phyloP scores from a whole-genome alignment of 768 basidiomycete genomes.

The Phylloporus sp. region DNA sequence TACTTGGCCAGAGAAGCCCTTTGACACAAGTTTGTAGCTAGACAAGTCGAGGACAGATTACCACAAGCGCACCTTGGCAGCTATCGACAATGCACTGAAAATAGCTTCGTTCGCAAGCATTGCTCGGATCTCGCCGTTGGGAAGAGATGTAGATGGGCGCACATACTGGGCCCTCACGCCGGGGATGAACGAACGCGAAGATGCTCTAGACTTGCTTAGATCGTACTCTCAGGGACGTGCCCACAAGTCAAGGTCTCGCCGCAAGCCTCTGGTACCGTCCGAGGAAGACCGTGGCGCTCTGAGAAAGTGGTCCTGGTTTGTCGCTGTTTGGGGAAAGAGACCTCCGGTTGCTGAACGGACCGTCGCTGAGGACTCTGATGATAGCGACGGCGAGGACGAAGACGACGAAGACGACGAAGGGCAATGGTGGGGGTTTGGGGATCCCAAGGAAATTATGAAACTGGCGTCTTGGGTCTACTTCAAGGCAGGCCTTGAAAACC shows the following conservation, averaged over 20 bases:
- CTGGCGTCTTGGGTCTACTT: slow-evolving; percentile 61
- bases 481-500: slow-evolving; percentile 40
- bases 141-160: slow-evolving; percentile 63
- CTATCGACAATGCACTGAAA: slow-evolving; percentile 54
- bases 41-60: slow-evolving; percentile 40
- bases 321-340: slow-evolving; percentile 68
- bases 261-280: slow-evolving; percentile 36
- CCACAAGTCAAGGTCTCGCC: slow-evolving; percentile 34
- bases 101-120: slow-evolving; percentile 42
- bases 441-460: slow-evolving; percentile 58
- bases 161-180: slow-evolving; percentile 65
- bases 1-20: not conserved
- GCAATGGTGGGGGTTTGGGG: slow-evolving; percentile 75
- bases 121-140: slow-evolving; percentile 57
- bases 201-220: slow-evolving; percentile 31
- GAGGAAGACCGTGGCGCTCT: slow-evolving; percentile 49
- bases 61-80: slow-evolving; percentile 46
- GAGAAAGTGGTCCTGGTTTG: slow-evolving; percentile 68
- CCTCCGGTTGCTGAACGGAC: slow-evolving; percentile 33
- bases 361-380: slow-evolving; percentile 18
- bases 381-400: slow-evolving; percentile 30
- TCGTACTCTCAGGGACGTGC: slow-evolving; percentile 23
- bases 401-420: slow-evolving; percentile 30
- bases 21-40: slow-evolving; percentile 25
- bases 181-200: slow-evolving; percentile 51